A percentile compares a stretch with the other conserved stretches of the same genome.
phyloP scores from a whole-genome alignment of 2,329 filamentous ascomycete species.

The Trichoderma asperellum region DNA sequence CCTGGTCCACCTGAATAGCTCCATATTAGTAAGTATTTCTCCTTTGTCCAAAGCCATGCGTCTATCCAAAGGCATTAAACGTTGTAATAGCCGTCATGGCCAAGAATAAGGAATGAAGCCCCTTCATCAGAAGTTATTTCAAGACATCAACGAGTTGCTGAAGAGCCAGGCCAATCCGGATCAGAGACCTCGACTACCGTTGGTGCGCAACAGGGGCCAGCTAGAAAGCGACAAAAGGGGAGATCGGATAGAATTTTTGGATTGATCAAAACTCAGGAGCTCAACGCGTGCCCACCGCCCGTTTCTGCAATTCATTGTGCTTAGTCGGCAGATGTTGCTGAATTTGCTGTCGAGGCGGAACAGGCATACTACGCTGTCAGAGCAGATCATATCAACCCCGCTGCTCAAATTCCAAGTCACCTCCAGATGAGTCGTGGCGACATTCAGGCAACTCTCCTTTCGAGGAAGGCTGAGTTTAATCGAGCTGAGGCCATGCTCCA shows the following conservation, averaged over 20 bases:
- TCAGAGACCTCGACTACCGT: background rate
- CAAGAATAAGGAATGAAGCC: background rate
- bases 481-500: slow-evolving; percentile 29
- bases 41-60: background rate
- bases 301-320: slow-evolving; percentile 30
- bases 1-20: background rate
- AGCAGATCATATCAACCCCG: slow-evolving; percentile 31
- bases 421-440: background rate
- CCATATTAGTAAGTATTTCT: background rate
- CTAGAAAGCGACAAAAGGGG: background rate
- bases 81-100: background rate
- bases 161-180: background rate
- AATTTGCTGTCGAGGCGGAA: slow-evolving; percentile 32
- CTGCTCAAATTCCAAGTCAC: background rate
- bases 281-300: background rate
- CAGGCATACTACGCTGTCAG: slow-evolving; percentile 34
- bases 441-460: slow-evolving; percentile 24
- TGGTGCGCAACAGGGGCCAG: background rate
- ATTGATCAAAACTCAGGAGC: background rate
- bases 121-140: background rate
- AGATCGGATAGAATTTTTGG: slow-evolving; percentile 16
- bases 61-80: background rate
- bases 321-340: slow-evolving; percentile 35
- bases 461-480: slow-evolving; percentile 30
- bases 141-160: background rate